phyloP scores from a whole-genome alignment of 2,329 filamentous ascomycete species.

The Bipolaris gigantea region DNA sequence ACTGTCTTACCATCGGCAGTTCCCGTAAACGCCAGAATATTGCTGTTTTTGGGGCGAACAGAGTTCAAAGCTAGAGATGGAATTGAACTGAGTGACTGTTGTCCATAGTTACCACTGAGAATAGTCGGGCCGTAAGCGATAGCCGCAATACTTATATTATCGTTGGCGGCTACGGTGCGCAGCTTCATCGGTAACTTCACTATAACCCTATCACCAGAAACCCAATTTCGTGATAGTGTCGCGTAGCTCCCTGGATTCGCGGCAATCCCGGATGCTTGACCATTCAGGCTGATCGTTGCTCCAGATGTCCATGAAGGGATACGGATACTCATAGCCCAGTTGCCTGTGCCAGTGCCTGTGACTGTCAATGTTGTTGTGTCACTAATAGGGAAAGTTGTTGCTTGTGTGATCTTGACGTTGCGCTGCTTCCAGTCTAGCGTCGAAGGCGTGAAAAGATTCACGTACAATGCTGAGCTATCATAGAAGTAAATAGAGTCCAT shows the following conservation, averaged over 20 bases:
- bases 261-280: constrained; percentile 28
- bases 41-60: constrained; percentile 14
- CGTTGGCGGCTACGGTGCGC: constrained; percentile 51
- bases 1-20: constrained; percentile 22
- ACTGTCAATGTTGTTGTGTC: constrained; percentile 49
- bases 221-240: constrained; percentile 48
- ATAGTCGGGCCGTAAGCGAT: constrained; percentile 54
- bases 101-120: constrained; percentile 52
- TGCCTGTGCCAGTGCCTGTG: constrained; percentile 36
- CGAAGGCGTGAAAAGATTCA: constrained; percentile 56
- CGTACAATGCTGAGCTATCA: constrained; percentile 48
- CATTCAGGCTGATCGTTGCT: constrained; percentile 50
- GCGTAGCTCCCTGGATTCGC: constrained; percentile 48
- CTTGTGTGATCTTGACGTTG: constrained; percentile 48
- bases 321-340: constrained; percentile 48
- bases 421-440: constrained; percentile 50
- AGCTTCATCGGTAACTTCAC: constrained; percentile 53
- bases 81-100: constrained; percentile 6
- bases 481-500: constrained; percentile 58
- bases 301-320: constrained; percentile 52
- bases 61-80: constrained; percentile 23
- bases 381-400: constrained; percentile 48
- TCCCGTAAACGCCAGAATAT: constrained; percentile 20
- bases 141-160: constrained; percentile 50
- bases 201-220: constrained; percentile 48